A percentile compares a stretch with the other conserved stretches of the same genome.
Evolutionary conservation across 768 basidiomycete genomes (phyloP).

Genomic region (Sporobolomyces pararoseus): DNA sequence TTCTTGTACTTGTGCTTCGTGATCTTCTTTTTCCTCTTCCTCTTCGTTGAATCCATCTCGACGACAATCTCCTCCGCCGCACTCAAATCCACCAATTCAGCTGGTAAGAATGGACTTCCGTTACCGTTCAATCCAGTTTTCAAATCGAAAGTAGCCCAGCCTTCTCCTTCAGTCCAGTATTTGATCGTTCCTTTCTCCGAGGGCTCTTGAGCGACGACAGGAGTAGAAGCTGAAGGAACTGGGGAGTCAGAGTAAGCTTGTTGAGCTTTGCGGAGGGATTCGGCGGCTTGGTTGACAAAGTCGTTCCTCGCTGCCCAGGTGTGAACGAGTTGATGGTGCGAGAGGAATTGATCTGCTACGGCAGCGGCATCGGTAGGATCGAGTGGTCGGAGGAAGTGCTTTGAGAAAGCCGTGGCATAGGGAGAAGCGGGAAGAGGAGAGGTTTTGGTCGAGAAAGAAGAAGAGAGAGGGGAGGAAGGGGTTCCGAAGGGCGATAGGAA

Average conservation of each 20-base stretch:
- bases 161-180: constrained; percentile 32
- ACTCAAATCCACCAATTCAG: constrained; percentile 27
- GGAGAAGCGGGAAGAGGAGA: not conserved
- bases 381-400: constrained; percentile 34
- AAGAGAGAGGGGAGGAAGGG: not conserved
- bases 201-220: not conserved
- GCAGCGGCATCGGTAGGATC: constrained; percentile 22
- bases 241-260: constrained; percentile 15
- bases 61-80: constrained; percentile 14
- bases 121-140: not conserved
- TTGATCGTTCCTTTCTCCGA: constrained; percentile 16
- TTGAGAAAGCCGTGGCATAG: constrained; percentile 14
- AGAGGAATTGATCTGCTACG: constrained; percentile 36
- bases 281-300: constrained; percentile 5
- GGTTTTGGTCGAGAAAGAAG: constrained; percentile 5
- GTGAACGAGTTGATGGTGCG: constrained; percentile 23
- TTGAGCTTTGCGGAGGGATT: constrained; percentile 24
- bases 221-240: not conserved
- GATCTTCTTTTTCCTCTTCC: constrained; percentile 39
- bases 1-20: constrained; percentile 41
- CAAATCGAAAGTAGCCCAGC: constrained; percentile 20
- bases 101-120: constrained; percentile 33
- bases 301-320: constrained; percentile 21
- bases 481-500: constrained; percentile 26
- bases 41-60: constrained; percentile 36